phyloP scores from a whole-genome alignment of 768 basidiomycete species.

The Saitozyma sp. region DNA sequence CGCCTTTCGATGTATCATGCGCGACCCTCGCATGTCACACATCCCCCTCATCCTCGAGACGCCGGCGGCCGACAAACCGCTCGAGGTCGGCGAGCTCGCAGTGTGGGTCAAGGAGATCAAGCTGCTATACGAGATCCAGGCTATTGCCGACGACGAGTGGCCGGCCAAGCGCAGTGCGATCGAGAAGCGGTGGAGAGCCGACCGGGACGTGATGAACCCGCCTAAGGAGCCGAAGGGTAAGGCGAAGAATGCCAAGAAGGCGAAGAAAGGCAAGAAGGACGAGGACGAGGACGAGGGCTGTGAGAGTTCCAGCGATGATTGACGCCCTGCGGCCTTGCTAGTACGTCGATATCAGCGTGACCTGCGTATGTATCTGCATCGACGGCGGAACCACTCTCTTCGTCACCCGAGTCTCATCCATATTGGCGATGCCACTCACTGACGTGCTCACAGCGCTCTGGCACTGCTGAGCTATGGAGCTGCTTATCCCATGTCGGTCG shows the following conservation, averaged over 20 bases:
- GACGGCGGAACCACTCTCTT: too few species aligned
- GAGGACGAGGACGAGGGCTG: slow-evolving; percentile 26
- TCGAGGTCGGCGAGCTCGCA: slow-evolving; percentile 50
- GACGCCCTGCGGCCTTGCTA: too few species aligned
- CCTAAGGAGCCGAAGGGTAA: slow-evolving; percentile 30
- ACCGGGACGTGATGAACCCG: slow-evolving; percentile 40
- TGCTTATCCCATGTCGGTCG: too few species aligned
- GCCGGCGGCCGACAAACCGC: slow-evolving; percentile 63
- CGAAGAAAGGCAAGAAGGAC: slow-evolving; percentile 17
- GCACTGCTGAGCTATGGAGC: too few species aligned
- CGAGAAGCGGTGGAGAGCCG: slow-evolving; percentile 35
- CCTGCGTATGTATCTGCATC: too few species aligned
- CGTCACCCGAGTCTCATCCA: too few species aligned
- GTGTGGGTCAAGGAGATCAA: slow-evolving; percentile 75
- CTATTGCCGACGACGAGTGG: slow-evolving; percentile 43
- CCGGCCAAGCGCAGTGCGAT: slow-evolving; percentile 32
- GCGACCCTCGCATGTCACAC: slow-evolving; percentile 65
- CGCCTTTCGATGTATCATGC: slow-evolving; percentile 67
- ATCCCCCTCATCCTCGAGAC: slow-evolving; percentile 84
- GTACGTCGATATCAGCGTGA: too few species aligned
- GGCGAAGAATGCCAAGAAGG: slow-evolving; percentile 16
- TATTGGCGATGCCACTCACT: too few species aligned
- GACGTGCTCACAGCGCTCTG: too few species aligned
- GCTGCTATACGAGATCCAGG: slow-evolving; percentile 58
- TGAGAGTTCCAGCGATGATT: slow-evolving; percentile 1